These are phyloP conservation scores for Hydnomerulius pinastri DNA, from an alignment of 768 basidiomycete genomes.

Conservation along the genomic window DNA sequence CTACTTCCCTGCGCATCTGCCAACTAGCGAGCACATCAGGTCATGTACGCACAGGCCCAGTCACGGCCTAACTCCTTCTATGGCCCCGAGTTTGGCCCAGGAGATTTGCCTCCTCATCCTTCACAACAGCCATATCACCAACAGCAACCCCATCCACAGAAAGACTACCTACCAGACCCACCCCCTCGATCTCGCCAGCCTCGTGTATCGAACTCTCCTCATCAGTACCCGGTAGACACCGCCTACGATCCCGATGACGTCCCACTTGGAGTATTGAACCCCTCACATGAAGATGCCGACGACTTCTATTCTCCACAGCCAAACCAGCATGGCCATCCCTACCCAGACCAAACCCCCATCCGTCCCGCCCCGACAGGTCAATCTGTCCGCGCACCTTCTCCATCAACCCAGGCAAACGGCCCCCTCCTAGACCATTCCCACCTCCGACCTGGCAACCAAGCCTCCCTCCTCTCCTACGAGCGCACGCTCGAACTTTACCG, in stretches of 20 bases:
- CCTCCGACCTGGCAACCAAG: constrained; percentile 89
- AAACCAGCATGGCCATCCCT: constrained; percentile 12
- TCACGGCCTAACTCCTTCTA: constrained; percentile 40
- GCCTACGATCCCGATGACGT: constrained; percentile 43
- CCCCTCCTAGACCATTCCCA: constrained; percentile 90
- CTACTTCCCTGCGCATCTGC: constrained; percentile 24
- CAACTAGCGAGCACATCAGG: constrained; percentile 19
- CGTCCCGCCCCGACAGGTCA: constrained; percentile 47
- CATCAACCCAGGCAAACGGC: constrained; percentile 48
- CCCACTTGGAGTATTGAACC: constrained; percentile 31
- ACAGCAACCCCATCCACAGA: constrained; percentile 10
- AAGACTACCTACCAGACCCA: constrained; percentile 11
- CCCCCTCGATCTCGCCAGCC: constrained; percentile 20
- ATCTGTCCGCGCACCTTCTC: constrained; percentile 67
- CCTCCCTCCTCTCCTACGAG: constrained; percentile 91
- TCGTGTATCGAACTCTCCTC: constrained; percentile 19
- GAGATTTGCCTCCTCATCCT: not conserved
- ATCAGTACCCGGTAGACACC: constrained; percentile 32
- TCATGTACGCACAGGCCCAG: constrained; percentile 35
- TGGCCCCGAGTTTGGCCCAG: constrained; percentile 22
- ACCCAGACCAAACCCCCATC: constrained; percentile 31
- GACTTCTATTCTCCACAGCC: constrained; percentile 38
- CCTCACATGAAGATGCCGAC: constrained; percentile 40
- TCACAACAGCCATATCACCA: constrained; percentile 10
- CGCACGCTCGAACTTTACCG: constrained; percentile 97